These are phyloP conservation scores for Pluteus cervinus DNA, from an alignment of 768 basidiomycete genomes.

Conservation along the genomic window DNA sequence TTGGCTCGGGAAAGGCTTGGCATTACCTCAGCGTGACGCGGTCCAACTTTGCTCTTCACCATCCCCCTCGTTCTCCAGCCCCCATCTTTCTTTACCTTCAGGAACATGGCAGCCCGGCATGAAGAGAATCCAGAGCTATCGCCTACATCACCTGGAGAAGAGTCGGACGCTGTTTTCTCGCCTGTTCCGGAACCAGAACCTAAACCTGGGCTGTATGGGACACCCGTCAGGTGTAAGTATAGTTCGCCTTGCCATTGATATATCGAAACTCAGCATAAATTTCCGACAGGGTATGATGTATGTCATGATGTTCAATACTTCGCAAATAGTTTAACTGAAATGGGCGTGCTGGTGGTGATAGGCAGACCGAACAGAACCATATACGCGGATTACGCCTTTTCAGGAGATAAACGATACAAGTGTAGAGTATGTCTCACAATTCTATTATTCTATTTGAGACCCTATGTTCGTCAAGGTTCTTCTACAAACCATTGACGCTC, in stretches of 20 bases:
- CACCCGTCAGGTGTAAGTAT: conserved; percentile 78
- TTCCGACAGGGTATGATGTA: conserved; percentile 74
- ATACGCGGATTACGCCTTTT: conserved; percentile 78
- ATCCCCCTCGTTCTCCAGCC: too few species aligned
- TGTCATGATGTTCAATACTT: conserved; percentile 29
- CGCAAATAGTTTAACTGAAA: conserved; percentile 14
- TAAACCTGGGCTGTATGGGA: conserved; percentile 66
- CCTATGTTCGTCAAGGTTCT: conserved; percentile 49
- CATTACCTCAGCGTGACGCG: too few species aligned
- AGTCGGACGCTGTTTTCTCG: conserved; percentile 51
- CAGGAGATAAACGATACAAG: conserved; percentile 80
- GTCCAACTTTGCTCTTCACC: too few species aligned
- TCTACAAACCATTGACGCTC: conserved; percentile 80
- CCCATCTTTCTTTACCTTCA: too few species aligned
- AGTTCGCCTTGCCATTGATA: conserved; percentile 4
- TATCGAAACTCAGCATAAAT: conserved; percentile 9
- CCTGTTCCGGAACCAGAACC: conserved; percentile 53
- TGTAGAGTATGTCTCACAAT: conserved; percentile 54
- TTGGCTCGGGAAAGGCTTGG: too few species aligned
- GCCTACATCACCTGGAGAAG: conserved; percentile 48
- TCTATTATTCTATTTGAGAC: conserved; percentile 1
- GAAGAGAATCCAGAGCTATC: conserved; percentile 35
- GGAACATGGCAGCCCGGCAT: too few species aligned
- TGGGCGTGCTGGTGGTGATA: conserved; percentile 23
- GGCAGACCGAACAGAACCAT: conserved; percentile 81